Base-by-base conservation (phyloP, 2,329 filamentous ascomycete species). In the Epichloe aotearoae region DNA sequence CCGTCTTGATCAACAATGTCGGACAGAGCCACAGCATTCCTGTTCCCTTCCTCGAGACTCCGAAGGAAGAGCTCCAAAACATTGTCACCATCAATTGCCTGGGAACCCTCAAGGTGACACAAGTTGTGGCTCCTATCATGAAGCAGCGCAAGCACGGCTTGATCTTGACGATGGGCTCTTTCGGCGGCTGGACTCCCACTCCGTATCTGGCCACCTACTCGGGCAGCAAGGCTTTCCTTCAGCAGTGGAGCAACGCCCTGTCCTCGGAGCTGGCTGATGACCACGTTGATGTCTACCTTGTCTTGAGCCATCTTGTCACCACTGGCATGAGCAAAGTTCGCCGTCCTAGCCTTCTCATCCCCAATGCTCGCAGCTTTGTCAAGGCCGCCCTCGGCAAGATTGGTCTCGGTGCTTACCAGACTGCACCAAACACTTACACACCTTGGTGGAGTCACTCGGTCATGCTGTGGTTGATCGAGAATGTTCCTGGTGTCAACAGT, bases 271-370 rank as follows among this genome's bases (percentile, higher is more conserved):
- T 98, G 33, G 80, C 84, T 55, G 80, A 83, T 1, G 76, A 86
- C 59, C 86, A 88, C 52, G 82, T 98, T 40, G 84, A 88, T 56
- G 89, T 95, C n/a, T 83, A 97, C 68, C 80, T 97, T 46, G 84
- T 95, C 30, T 79, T 97, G 59, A 89, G 86, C 59, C 94, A 98
- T 67, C 80, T 98, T 46, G 87, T 98, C 61, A 95, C 89, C 4
- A 91, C 88, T 1, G 88, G 91, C 62, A 98, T 98, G 93, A 91
- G 86, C 70, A 98, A 98, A 77, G 82, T 98, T 60, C 84, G 88
- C 61, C 84, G 83, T 51, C 73, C 88, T 0, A 91, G 80, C 56
- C 69, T 83, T 44, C 72, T 89, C 52, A 85, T 97, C 44, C 93
- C 93, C 10, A 88, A 77, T 53, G 86, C 91, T 14, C 84, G 83